phyloP scores from a whole-genome alignment of 2,329 filamentous ascomycete genomes.

The Plenodomus biglobosus region DNA sequence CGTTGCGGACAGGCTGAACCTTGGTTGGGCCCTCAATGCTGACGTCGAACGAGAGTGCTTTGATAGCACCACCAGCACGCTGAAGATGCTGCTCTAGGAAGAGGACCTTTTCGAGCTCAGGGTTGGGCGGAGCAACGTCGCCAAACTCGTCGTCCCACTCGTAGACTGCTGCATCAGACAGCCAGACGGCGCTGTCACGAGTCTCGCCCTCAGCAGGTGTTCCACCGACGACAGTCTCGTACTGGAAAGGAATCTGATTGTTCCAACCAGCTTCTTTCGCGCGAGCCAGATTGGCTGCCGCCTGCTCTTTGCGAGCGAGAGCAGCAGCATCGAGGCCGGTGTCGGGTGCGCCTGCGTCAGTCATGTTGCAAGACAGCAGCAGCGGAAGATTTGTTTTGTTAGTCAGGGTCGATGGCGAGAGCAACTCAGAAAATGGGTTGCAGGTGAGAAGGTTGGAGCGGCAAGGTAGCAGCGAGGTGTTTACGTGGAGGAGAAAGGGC shows the following conservation, averaged over 20 bases:
- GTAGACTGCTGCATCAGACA: conserved; percentile 66
- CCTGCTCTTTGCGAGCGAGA: conserved; percentile 27
- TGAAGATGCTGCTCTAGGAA: conserved; percentile 62
- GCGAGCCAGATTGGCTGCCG: conserved; percentile 27
- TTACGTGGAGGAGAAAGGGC: conserved; percentile 7
- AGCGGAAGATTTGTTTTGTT: not conserved
- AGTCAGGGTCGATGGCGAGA: not conserved
- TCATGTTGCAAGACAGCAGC: conserved; percentile 18
- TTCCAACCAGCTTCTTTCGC: conserved; percentile 52
- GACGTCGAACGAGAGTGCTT: conserved; percentile 60
- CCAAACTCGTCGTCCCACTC: conserved; percentile 85
- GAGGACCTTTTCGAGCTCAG: conserved; percentile 72
- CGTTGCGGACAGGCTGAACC: conserved; percentile 53
- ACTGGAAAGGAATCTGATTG: conserved; percentile 53
- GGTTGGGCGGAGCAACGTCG: conserved; percentile 74
- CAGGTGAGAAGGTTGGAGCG: not conserved
- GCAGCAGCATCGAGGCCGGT: conserved; percentile 17
- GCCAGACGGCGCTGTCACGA: conserved; percentile 46
- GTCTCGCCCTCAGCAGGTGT: conserved; percentile 23
- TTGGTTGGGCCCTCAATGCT: conserved; percentile 52
- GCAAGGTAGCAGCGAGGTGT: conserved; percentile 3
- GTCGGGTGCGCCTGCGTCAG: conserved; percentile 17
- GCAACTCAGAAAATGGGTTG: not conserved
- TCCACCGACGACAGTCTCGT: conserved; percentile 42
- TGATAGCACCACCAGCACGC: conserved; percentile 63